phyloP scores from a whole-genome alignment of 257 asterid species.

The Paraleonurus japonicus region DNA sequence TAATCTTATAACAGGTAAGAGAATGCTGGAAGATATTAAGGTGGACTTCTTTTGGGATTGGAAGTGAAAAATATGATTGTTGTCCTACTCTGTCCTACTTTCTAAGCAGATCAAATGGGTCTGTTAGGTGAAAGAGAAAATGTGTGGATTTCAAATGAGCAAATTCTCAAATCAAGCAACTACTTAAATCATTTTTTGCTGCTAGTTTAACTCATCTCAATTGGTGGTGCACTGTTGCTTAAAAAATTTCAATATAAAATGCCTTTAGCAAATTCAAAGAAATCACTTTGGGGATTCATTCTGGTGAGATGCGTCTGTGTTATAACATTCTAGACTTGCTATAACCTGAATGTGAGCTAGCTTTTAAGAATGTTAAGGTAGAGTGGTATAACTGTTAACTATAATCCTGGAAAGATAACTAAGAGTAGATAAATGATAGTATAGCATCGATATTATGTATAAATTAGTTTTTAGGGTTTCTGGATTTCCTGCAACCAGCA shows the following conservation, averaged over 20 bases:
- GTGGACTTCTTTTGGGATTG: not conserved
- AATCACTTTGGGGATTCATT: not conserved
- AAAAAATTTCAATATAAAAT: not conserved
- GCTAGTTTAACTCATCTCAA: not conserved
- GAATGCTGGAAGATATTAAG: not conserved
- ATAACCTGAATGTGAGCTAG: not conserved
- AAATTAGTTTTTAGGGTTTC: not conserved
- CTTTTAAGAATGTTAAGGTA: not conserved
- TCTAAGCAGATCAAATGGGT: not conserved
- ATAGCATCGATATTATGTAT: not conserved
- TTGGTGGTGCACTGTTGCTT: constrained; percentile 4
- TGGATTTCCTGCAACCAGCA: not conserved
- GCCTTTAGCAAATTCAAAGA: not conserved
- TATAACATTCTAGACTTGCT: not conserved
- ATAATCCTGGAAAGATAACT: not conserved
- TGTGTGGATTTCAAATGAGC: not conserved
- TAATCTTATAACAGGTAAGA: constrained; percentile 1
- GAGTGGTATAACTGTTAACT: not conserved
- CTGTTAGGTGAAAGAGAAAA: not conserved
- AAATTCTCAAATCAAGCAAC: not conserved
- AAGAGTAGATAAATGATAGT: not conserved
- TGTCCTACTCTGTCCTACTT: not conserved
- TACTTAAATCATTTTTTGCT: not conserved
- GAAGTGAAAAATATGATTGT: not conserved
- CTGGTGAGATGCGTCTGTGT: not conserved